Conservation (phyloP, 768 basidiomycete genomes). For the Podaxis mareebaensis region DNA sequence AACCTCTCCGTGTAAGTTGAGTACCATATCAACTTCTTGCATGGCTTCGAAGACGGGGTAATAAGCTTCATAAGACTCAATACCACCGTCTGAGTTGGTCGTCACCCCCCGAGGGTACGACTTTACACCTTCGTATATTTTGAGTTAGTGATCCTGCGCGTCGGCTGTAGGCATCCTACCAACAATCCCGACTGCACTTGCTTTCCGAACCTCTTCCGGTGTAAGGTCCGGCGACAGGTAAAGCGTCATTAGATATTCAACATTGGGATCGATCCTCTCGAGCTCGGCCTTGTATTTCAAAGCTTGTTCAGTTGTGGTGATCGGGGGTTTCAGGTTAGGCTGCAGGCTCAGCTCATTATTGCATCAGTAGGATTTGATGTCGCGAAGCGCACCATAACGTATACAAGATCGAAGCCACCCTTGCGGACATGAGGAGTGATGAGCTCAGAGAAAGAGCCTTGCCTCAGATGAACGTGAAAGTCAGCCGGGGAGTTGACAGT, state of each 20-base stretch:
- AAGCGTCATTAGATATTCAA: conserved; percentile 93
- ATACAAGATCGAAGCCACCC: conserved; percentile 90
- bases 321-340: conserved; percentile 93
- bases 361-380: conserved; percentile 1
- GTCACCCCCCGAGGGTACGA: conserved; percentile 98
- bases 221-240: conserved; percentile 93
- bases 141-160: not conserved
- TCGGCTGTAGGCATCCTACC: conserved; percentile 32
- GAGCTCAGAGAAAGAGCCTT: conserved; percentile 77
- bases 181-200: conserved; percentile 78
- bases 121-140: conserved; percentile 65
- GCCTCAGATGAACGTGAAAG: conserved; percentile 96
- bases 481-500: conserved; percentile 71
- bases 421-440: conserved; percentile 88
- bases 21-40: conserved; percentile 91
- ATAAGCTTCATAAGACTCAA: conserved; percentile 92
- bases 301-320: conserved; percentile 80
- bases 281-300: conserved; percentile 78
- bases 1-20: conserved; percentile 96
- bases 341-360: conserved; percentile 30
- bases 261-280: conserved; percentile 68
- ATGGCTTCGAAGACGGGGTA: conserved; percentile 93
- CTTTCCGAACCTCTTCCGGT: conserved; percentile 87
- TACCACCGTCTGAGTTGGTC: conserved; percentile 94
- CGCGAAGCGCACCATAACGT: conserved; percentile 80